phyloP scores from a whole-genome alignment of 2,329 filamentous ascomycete genomes.

The Zasmidium citrigriseum region DNA sequence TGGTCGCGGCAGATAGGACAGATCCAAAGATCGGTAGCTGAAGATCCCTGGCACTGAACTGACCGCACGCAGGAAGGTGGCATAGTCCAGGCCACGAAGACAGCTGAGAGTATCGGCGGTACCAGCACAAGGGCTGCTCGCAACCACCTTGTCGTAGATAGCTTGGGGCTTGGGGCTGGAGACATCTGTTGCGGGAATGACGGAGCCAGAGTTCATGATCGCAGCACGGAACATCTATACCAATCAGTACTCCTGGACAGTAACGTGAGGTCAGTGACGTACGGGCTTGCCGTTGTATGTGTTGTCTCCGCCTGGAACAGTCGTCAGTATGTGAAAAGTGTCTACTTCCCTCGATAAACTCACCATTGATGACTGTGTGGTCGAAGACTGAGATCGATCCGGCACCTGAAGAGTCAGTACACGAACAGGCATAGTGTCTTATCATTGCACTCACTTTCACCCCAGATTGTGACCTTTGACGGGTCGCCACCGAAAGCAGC shows the following conservation, averaged over 20 bases:
- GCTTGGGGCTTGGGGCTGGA: slow-evolving; percentile 64
- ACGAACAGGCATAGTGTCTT: not conserved
- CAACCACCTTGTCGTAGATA: slow-evolving; percentile 50
- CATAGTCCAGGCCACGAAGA: slow-evolving; percentile 49
- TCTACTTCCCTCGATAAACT: too few species aligned
- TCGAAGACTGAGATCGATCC: slow-evolving; percentile 69
- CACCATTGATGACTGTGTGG: slow-evolving; percentile 70
- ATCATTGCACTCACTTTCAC: slow-evolving; percentile 6
- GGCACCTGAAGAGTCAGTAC: slow-evolving; percentile 15
- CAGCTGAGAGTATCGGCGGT: slow-evolving; percentile 49
- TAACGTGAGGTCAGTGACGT: too few species aligned
- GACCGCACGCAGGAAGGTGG: slow-evolving; percentile 59
- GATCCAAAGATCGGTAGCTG: slow-evolving; percentile 62
- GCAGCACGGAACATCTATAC: slow-evolving; percentile 65
- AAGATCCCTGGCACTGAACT: slow-evolving; percentile 71
- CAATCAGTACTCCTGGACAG: not conserved
- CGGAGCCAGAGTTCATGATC: slow-evolving; percentile 74
- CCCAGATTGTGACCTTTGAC: slow-evolving; percentile 23
- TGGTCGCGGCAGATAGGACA: slow-evolving; percentile 73
- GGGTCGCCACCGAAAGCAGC: slow-evolving; percentile 26
- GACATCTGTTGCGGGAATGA: slow-evolving; percentile 60
- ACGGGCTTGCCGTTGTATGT: slow-evolving; percentile 61
- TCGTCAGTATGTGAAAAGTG: not conserved
- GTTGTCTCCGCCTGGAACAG: slow-evolving; percentile 55
- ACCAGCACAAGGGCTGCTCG: slow-evolving; percentile 47